Percentiles rank a stretch among this genome's conserved stretches.
Evolutionary conservation across 495 filamentous ascomycete species (phyloP).

Genomic region (Staphylotrichum longicolle): DNA sequence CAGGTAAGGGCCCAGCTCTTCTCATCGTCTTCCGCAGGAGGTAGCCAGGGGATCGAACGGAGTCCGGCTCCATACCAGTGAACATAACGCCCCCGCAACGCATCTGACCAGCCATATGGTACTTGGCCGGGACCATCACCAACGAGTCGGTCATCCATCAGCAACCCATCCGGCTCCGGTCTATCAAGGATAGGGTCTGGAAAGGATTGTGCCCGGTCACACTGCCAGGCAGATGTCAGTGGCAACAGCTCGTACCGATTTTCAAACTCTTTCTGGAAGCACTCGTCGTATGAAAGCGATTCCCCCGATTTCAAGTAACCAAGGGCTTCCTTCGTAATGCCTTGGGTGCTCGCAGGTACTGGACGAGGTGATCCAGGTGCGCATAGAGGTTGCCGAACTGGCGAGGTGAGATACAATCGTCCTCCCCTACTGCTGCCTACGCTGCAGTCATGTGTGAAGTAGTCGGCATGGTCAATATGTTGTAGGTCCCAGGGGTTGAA

Average conservation of each 20-base stretch:
- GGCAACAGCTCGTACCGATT: slow-evolving; percentile 7
- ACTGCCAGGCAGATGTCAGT: not conserved
- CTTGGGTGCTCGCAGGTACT: slow-evolving; percentile 8
- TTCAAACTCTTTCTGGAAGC: slow-evolving; percentile 4
- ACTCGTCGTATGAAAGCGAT: not conserved
- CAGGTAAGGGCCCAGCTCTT: not conserved
- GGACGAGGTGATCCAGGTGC: slow-evolving; percentile 13
- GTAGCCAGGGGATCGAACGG: not conserved
- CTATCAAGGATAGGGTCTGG: not conserved
- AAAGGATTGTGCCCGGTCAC: not conserved
- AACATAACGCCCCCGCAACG: slow-evolving; percentile 7
- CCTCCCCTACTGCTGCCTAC: not conserved
- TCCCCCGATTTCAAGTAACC: not conserved
- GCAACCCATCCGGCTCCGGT: slow-evolving; percentile 3
- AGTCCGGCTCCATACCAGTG: not conserved
- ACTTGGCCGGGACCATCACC: slow-evolving; percentile 2
- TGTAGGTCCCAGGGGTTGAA: slow-evolving; percentile 11
- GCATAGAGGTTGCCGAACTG: slow-evolving; percentile 11
- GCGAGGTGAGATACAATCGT: not conserved
- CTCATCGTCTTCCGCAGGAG: not conserved
- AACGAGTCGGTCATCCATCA: not conserved
- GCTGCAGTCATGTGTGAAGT: no score
- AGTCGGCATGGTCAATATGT: slow-evolving; percentile 12
- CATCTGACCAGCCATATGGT: slow-evolving; percentile 11
- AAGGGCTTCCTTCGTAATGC: not conserved